Percentiles rank a stretch among this genome's conserved stretches.
phyloP scores from a whole-genome alignment of 2,329 filamentous ascomycete species.

The Thelonectria rubi region DNA sequence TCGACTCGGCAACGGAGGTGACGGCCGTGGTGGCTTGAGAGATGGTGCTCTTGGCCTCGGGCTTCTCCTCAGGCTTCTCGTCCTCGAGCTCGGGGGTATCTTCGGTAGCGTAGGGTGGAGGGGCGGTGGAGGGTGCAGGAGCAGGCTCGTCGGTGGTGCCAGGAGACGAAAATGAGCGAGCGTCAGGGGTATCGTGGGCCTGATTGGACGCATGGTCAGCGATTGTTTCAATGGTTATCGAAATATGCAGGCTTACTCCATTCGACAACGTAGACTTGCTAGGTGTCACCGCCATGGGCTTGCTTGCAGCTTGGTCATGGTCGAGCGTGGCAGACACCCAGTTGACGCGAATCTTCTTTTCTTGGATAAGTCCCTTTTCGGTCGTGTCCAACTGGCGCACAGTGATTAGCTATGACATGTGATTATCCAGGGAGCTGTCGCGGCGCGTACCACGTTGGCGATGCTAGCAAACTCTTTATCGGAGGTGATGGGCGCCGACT shows the following conservation, averaged over 20 bases:
- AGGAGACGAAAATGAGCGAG: conserved; percentile 57
- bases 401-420: conserved; percentile 18
- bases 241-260: conserved; percentile 49
- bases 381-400: conserved; percentile 76
- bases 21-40: conserved; percentile 58
- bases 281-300: conserved; percentile 49
- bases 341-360: conserved; percentile 94
- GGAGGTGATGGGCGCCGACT: conserved; percentile 83
- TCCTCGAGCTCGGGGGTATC: conserved; percentile 44
- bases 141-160: conserved; percentile 46
- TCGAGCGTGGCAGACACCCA: conserved; percentile 75
- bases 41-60: conserved; percentile 44
- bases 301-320: conserved; percentile 38
- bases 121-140: conserved; percentile 44
- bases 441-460: conserved; percentile 74
- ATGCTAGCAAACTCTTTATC: conserved; percentile 88
- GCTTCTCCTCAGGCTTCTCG: conserved; percentile 39
- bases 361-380: conserved; percentile 81
- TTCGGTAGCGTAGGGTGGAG: conserved; percentile 49
- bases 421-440: background rate
- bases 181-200: conserved; percentile 55
- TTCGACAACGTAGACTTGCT: conserved; percentile 52
- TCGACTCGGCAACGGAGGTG: conserved; percentile 53
- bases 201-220: conserved; percentile 34
- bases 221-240: background rate